phyloP scores from a whole-genome alignment of 164 flowering plant species.

The Liquidambar formosana region DNA sequence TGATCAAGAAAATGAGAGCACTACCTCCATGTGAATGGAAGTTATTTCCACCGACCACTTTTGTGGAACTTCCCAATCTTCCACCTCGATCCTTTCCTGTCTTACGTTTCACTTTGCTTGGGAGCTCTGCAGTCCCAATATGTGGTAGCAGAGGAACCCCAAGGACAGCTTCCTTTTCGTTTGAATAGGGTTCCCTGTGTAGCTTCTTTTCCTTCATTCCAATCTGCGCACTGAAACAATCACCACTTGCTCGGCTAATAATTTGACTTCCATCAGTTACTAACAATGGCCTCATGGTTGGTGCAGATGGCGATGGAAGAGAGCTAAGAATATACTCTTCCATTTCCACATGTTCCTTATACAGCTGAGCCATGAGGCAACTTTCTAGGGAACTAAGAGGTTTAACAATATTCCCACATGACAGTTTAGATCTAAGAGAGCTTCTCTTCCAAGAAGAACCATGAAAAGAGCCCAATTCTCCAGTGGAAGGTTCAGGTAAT shows the following conservation, averaged over 20 bases:
- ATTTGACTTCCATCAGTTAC: constrained; percentile 61
- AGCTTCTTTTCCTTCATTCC: constrained; percentile 18
- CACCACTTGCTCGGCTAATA: constrained; percentile 39
- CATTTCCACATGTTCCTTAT: constrained; percentile 45
- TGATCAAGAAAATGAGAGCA: background rate
- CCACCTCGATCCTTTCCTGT: constrained; percentile 27
- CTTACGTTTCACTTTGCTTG: constrained; percentile 31
- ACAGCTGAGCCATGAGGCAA: constrained; percentile 75
- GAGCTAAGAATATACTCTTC: constrained; percentile 53
- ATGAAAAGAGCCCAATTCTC: constrained; percentile 20
- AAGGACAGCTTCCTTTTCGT: constrained; percentile 13
- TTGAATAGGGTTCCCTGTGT: constrained; percentile 8
- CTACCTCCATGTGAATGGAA: constrained; percentile 36
- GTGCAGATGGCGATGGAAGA: constrained; percentile 34
- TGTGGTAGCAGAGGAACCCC: constrained; percentile 48
- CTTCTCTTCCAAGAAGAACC: constrained; percentile 24
- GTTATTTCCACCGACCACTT: constrained; percentile 18
- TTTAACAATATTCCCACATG: constrained; percentile 26
- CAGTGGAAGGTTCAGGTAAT: constrained; percentile 19
- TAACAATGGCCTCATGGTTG: constrained; percentile 51
- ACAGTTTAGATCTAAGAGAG: constrained; percentile 35
- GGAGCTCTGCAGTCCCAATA: constrained; percentile 16
- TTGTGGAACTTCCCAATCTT: constrained; percentile 22
- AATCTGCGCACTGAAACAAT: constrained; percentile 16
- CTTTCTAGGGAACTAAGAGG: constrained; percentile 69